A percentile compares a stretch with the other conserved stretches of the same genome.
Evolutionary conservation across 331 rosid species (phyloP).

Genomic region (Rosa hybrid): DNA sequence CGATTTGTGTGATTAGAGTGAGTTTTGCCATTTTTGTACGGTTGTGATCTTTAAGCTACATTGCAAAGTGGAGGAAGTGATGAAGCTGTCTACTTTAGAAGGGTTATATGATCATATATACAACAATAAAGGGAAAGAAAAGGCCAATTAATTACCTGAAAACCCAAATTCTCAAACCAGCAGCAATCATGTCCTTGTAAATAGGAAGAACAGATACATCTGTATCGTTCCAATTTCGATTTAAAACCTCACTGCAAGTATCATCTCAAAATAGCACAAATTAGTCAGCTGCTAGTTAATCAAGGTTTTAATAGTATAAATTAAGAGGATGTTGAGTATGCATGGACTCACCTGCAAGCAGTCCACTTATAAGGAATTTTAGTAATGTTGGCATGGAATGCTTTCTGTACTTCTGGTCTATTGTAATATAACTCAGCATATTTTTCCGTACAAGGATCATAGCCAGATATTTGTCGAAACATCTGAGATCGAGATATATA

Average conservation of each 20-base stretch:
- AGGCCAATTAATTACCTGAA: slow-evolving; percentile 58
- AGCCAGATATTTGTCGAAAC: slow-evolving; percentile 61
- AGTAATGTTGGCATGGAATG: slow-evolving; percentile 86
- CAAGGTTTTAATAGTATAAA: neutral
- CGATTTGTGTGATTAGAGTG: neutral
- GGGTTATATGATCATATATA: neutral
- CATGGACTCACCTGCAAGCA: slow-evolving; percentile 71
- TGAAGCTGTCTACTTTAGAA: neutral
- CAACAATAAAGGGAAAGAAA: neutral
- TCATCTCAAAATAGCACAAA: neutral
- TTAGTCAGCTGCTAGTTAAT: neutral
- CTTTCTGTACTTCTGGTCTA: slow-evolving; percentile 85
- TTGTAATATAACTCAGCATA: slow-evolving; percentile 91
- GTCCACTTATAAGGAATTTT: slow-evolving; percentile 88
- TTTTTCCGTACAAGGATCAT: slow-evolving; percentile 94
- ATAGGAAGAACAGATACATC: slow-evolving; percentile 86
- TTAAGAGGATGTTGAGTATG: neutral
- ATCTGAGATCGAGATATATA: slow-evolving; percentile 23
- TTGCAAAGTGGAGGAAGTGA: neutral
- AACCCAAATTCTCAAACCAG: slow-evolving; percentile 86
- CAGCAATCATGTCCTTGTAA: slow-evolving; percentile 78
- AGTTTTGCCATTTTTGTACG: neutral
- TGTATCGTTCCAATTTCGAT: slow-evolving; percentile 93
- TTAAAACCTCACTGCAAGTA: slow-evolving; percentile 73
- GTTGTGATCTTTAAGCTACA: neutral